Percentiles rank a stretch among this genome's conserved stretches.
These are phyloP conservation scores for Plectosphaerella plurivora DNA, from an alignment of 2,329 filamentous ascomycete species.

Conservation along the genomic window DNA sequence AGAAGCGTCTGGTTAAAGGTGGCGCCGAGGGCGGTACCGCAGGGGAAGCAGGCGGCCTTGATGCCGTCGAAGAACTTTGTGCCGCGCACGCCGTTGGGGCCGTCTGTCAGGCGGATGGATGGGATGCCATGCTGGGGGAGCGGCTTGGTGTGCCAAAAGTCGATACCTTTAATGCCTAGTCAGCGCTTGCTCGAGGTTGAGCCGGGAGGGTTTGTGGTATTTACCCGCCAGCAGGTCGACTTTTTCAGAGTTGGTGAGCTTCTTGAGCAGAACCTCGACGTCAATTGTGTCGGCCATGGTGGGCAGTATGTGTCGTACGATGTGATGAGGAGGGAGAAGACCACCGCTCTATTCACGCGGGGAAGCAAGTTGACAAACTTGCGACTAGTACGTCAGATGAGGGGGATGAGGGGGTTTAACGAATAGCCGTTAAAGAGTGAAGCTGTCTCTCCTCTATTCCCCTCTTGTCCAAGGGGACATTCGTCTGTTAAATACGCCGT, in stretches of 20 bases:
- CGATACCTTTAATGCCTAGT: slow-evolving; percentile 40
- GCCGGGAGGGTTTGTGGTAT: slow-evolving; percentile 3
- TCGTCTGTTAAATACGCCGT: neutral
- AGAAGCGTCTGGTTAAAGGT: slow-evolving; percentile 54
- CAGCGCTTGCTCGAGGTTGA: neutral
- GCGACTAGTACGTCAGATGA: no score
- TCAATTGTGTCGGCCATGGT: slow-evolving; percentile 38
- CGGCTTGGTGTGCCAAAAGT: slow-evolving; percentile 66
- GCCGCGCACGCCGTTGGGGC: slow-evolving; percentile 65
- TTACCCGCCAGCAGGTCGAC: slow-evolving; percentile 46
- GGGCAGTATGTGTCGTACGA: neutral
- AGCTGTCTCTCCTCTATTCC: no score
- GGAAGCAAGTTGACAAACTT: neutral
- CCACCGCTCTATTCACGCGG: neutral
- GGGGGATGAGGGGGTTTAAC: neutral
- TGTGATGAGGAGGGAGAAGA: neutral
- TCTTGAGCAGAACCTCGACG: slow-evolving; percentile 49
- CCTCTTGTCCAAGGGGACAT: no score
- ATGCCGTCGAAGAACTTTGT: slow-evolving; percentile 64
- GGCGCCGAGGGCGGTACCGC: slow-evolving; percentile 51
- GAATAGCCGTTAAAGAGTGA: no score
- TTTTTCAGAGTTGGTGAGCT: slow-evolving; percentile 48
- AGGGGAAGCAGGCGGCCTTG: slow-evolving; percentile 55
- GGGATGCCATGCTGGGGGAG: slow-evolving; percentile 58
- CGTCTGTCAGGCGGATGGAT: slow-evolving; percentile 61